Conservation (phyloP, 176 grass and related monocot genomes). For the Aegilops speltoides region DNA sequence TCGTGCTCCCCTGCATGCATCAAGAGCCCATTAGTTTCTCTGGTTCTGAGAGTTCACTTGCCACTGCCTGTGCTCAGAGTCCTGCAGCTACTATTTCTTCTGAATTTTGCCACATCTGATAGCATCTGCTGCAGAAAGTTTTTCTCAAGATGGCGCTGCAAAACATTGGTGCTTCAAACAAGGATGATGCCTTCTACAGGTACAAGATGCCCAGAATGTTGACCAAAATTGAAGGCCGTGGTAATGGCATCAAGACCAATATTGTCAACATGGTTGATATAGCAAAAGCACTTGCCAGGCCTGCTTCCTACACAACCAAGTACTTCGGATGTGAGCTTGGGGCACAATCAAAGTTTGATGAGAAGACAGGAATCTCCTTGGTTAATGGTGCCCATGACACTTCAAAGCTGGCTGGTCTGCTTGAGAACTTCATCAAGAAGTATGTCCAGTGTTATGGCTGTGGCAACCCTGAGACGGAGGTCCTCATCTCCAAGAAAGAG, state of each 20-base stretch:
- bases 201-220: conserved; percentile 97
- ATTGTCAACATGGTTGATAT: conserved; percentile 88
- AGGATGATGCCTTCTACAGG: conserved; percentile 91
- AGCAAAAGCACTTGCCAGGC: conserved; percentile 69
- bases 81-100: neutral
- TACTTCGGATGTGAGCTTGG: conserved; percentile 84
- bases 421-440: conserved; percentile 96
- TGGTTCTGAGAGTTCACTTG: conserved; percentile 25
- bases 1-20: conserved; percentile 47
- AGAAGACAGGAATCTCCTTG: conserved; percentile 60
- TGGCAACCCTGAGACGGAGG: conserved; percentile 85
- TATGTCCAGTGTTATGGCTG: conserved; percentile 92
- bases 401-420: conserved; percentile 73
- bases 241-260: conserved; percentile 85
- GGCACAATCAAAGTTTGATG: conserved; percentile 80
- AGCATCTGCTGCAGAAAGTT: conserved; percentile 18
- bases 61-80: conserved; percentile 1
- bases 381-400: conserved; percentile 92
- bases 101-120: conserved; percentile 25
- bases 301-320: conserved; percentile 77
- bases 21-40: conserved; percentile 17
- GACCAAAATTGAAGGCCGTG: conserved; percentile 79
- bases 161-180: conserved; percentile 89
- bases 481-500: conserved; percentile 72
- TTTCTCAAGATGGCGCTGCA: conserved; percentile 62